phyloP scores from a whole-genome alignment of 225 moss, liverwort and hornwort species.

The Bryoerythrophyllum caledonicum region DNA sequence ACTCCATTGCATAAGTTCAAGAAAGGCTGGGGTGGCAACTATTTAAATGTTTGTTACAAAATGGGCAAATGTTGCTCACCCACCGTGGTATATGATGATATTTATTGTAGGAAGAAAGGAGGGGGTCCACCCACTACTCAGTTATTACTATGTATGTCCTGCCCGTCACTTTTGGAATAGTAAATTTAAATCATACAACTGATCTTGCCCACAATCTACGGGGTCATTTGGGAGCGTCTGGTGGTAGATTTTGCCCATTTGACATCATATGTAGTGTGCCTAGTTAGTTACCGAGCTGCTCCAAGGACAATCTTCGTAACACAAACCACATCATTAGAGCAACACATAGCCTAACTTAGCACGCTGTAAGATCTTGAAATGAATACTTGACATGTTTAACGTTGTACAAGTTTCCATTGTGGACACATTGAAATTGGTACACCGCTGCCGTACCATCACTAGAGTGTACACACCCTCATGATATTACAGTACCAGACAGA shows the following conservation, averaged over 20 bases:
- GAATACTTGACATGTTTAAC: slow-evolving; percentile 13
- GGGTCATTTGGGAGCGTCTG: not conserved
- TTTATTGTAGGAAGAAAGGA: not conserved
- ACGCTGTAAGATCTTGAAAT: slow-evolving; percentile 19
- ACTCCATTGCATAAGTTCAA: not conserved
- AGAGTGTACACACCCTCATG: not conserved
- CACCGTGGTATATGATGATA: not conserved
- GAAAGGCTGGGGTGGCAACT: not conserved
- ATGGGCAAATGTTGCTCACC: not conserved
- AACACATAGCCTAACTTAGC: slow-evolving; percentile 11
- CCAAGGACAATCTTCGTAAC: not conserved
- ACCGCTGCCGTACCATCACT: not conserved
- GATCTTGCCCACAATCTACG: not conserved
- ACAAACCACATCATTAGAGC: slow-evolving; percentile 15
- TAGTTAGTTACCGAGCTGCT: slow-evolving; percentile 22
- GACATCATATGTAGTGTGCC: not conserved
- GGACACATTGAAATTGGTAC: not conserved
- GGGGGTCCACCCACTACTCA: not conserved
- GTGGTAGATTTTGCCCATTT: not conserved
- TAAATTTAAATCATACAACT: not conserved
- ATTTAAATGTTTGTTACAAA: not conserved
- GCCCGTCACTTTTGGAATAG: not conserved
- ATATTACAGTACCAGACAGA: slow-evolving; percentile 19
- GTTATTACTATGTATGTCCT: not conserved
- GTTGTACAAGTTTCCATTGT: not conserved